These are phyloP conservation scores for Pythium phragmiticola DNA, from an alignment of 352 stramenopile species.

Conservation along the genomic window DNA sequence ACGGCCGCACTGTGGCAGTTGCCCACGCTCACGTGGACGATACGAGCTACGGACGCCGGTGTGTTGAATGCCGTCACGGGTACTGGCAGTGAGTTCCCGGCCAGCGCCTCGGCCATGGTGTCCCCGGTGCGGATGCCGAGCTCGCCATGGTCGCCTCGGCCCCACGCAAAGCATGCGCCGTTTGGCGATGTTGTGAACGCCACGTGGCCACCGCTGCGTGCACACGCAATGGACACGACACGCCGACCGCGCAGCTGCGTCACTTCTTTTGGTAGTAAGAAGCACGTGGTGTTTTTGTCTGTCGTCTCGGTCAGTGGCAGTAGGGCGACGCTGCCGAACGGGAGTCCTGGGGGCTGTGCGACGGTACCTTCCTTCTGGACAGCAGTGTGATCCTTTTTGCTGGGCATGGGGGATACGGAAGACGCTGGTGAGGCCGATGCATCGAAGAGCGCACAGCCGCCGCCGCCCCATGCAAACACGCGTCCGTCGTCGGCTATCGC, in stretches of 20 bases:
- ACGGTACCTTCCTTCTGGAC: not conserved
- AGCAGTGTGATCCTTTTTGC: not conserved
- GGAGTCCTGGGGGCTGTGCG: not conserved
- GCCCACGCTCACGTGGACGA: slow-evolving; percentile 50
- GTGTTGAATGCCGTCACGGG: slow-evolving; percentile 16
- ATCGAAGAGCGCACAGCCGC: slow-evolving; percentile 43
- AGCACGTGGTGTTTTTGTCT: slow-evolving; percentile 20
- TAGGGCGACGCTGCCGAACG: not conserved
- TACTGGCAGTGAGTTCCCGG: not conserved
- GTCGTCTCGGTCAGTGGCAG: not conserved
- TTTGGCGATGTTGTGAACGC: slow-evolving; percentile 31
- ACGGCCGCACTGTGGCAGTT: slow-evolving; percentile 61
- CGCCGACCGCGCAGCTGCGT: slow-evolving; percentile 27
- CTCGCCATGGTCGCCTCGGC: slow-evolving; percentile 56
- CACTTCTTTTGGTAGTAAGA: slow-evolving; percentile 51
- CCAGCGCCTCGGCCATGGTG: slow-evolving; percentile 7
- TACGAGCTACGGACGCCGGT: not conserved
- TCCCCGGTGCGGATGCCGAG: slow-evolving; percentile 35
- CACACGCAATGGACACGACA: slow-evolving; percentile 39
- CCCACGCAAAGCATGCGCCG: slow-evolving; percentile 60
- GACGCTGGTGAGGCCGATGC: no score
- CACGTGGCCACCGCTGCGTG: slow-evolving; percentile 48
- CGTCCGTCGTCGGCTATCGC: slow-evolving; percentile 77
- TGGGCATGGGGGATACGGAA: not conserved
- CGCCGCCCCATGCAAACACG: slow-evolving; percentile 89